Base-by-base conservation (phyloP, 768 basidiomycete species). In the Sutorius australiensis region DNA sequence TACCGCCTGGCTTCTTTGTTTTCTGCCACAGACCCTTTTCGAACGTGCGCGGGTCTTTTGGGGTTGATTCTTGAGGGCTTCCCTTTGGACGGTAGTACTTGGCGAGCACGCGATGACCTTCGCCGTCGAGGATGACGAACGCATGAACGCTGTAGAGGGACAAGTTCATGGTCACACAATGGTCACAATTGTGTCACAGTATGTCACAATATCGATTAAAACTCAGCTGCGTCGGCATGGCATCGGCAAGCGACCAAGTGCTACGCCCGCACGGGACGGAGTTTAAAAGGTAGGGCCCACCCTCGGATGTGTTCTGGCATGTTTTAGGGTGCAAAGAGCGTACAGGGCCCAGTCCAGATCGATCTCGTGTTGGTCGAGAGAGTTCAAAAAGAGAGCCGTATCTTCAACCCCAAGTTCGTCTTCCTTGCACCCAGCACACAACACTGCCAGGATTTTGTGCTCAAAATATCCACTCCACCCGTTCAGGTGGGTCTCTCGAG, bases 21-120 rank as follows among this genome's bases (percentile, higher is more conserved):
- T 99, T 99, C 61, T 91, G 86, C 81, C 86, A 95, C 32, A 98
- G 76, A 0, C 89, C 89, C 76, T 97, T 95, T 77, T 99, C 97
- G 67, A 98, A 98, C 9, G 86, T 82, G 48, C 90, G 87, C 69
- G 97, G 95, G 65, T 99, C 95, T 70, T 98, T 98, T 60, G 92
- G 67, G 6, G 82, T 17, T 12, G 46, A 8, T 24, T 47, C 46
- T 8, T 79, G 73, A 0, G 80, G 80, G 50, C 76, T 77, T 4
- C 33, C 6, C 64, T 87, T 77, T n/a, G 92, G 79, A 49, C 79
- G 80, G 67, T 95, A 98, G 77, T 98, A 98, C 70, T 98, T 98
- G 30, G 95, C 90, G 10, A 99, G 80, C 27, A 98, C 88, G 46
- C 97, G 89, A 65, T 92, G 87, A 19, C 95, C 95, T 61, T 98